A percentile compares a stretch with the other conserved stretches of the same genome.
Evolutionary conservation across 2,329 filamentous ascomycete species (phyloP).

Genomic region (Dothidotthia symphoricarpi): DNA sequence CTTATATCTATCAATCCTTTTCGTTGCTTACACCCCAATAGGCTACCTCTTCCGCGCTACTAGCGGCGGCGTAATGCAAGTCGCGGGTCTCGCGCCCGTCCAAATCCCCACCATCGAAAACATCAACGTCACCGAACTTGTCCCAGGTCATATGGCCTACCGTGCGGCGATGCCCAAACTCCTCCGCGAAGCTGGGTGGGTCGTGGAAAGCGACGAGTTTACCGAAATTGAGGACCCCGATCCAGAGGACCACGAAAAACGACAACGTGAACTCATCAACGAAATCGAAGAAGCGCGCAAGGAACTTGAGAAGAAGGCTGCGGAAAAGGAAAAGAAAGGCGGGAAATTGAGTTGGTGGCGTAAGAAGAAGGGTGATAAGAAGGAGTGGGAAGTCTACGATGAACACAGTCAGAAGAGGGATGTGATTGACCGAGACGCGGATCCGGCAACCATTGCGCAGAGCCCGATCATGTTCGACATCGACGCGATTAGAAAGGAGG

Average conservation of each 20-base stretch:
- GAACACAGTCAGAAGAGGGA: constrained; percentile 55
- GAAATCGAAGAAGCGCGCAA: constrained; percentile 94
- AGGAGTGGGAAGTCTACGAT: constrained; percentile 93
- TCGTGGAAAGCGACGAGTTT: constrained; percentile 90
- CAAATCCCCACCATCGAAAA: constrained; percentile 86
- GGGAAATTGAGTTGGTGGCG: constrained; percentile 69
- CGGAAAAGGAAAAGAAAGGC: constrained; percentile 60
- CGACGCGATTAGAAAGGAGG: constrained; percentile 74
- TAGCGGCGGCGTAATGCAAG: constrained; percentile 81
- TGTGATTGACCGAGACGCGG: constrained; percentile 41
- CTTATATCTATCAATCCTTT: background rate
- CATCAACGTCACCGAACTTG: constrained; percentile 78
- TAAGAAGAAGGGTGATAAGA: constrained; percentile 76
- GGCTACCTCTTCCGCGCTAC: constrained; percentile 92
- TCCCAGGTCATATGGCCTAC: constrained; percentile 95
- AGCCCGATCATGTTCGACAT: constrained; percentile 81
- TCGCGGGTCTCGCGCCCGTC: constrained; percentile 79
- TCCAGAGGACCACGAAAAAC: constrained; percentile 82
- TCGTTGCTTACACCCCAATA: constrained; percentile 18
- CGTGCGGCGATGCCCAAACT: constrained; percentile 86
- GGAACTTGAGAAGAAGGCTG: constrained; percentile 70
- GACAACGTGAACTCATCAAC: constrained; percentile 89
- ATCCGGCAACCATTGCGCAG: constrained; percentile 54
- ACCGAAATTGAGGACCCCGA: constrained; percentile 96
- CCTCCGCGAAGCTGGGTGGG: constrained; percentile 84